phyloP scores from a whole-genome alignment of 2,329 filamentous ascomycete genomes.

The Alternaria brassicicola region DNA sequence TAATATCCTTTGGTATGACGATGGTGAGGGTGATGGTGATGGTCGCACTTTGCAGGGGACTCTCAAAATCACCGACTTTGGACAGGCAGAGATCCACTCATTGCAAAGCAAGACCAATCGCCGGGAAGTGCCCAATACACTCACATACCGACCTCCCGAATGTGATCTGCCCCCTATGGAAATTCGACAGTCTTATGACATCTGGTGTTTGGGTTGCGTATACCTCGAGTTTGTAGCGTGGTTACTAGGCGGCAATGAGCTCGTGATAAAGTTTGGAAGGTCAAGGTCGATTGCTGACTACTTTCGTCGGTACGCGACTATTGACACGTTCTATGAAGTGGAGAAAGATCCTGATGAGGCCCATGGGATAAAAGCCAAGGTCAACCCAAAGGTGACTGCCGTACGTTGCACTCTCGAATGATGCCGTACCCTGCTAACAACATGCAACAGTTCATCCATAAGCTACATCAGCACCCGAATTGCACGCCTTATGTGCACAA shows the following conservation, averaged over 20 bases:
- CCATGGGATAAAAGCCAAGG: neutral
- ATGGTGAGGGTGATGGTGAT: neutral
- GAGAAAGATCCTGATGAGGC: neutral
- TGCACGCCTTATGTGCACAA: conserved; percentile 21
- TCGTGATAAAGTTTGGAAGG: neutral
- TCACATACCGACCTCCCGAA: conserved; percentile 24
- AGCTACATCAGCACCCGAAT: conserved; percentile 4
- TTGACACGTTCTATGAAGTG: conserved; percentile 11
- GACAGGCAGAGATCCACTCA: conserved; percentile 21
- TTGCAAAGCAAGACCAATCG: conserved; percentile 1
- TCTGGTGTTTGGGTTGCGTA: conserved; percentile 32
- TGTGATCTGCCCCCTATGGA: conserved; percentile 4
- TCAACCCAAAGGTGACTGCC: conserved; percentile 7
- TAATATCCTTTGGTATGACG: conserved; percentile 28
- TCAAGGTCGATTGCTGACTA: neutral
- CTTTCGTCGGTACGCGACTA: neutral
- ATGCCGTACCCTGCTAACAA: neutral
- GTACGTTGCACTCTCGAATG: neutral
- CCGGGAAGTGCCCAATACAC: conserved; percentile 8
- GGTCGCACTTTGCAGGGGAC: neutral
- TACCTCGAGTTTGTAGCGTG: conserved; percentile 24
- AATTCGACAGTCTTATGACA: conserved; percentile 22
- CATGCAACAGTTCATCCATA: conserved; percentile 8
- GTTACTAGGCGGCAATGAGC: conserved; percentile 12
- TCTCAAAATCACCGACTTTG: conserved; percentile 26